Conservation (phyloP, 176 grass and related monocot genomes). For the Phoenix roebelenii region DNA sequence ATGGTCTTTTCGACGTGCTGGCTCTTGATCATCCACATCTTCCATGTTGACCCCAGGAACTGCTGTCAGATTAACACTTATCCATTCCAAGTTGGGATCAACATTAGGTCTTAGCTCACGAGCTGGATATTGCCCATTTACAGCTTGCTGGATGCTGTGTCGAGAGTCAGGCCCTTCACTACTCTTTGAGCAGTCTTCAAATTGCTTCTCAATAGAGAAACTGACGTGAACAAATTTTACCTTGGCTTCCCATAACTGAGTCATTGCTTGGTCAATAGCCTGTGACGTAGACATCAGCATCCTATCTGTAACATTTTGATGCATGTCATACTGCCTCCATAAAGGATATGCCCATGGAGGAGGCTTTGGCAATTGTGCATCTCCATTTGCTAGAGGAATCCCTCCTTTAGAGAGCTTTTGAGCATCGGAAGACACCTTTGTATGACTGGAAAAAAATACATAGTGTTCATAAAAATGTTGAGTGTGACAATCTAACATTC, state of each 20-base stretch:
- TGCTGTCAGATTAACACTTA: constrained; percentile 72
- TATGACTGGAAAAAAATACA: constrained; percentile 33
- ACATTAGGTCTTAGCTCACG: constrained; percentile 20
- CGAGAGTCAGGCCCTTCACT: constrained; percentile 35
- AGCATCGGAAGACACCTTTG: constrained; percentile 57
- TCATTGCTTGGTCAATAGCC: constrained; percentile 97
- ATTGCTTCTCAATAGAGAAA: constrained; percentile 76
- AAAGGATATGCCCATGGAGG: constrained; percentile 99
- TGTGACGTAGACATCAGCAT: constrained; percentile 84
- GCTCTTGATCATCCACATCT: constrained; percentile 75
- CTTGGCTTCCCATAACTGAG: constrained; percentile 89
- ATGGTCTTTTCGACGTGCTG: constrained; percentile 71
- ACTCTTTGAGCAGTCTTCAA: constrained; percentile 49
- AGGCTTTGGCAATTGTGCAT: constrained; percentile 87
- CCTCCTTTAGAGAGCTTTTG: constrained; percentile 84
- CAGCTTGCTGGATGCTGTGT: constrained; percentile 15
- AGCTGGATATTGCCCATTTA: constrained; percentile 18
- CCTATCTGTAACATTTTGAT: constrained; percentile 78
- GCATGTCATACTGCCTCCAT: constrained; percentile 61
- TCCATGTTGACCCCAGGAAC: constrained; percentile 94
- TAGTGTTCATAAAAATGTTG: neutral
- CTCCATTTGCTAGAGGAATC: constrained; percentile 94
- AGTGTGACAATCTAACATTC: no score
- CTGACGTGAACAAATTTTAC: constrained; percentile 88
- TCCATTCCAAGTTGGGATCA: constrained; percentile 64